These are phyloP conservation scores for Pharnaceum exiguum DNA, from an alignment of 148 eudicot genomes.

Conservation along the genomic window DNA sequence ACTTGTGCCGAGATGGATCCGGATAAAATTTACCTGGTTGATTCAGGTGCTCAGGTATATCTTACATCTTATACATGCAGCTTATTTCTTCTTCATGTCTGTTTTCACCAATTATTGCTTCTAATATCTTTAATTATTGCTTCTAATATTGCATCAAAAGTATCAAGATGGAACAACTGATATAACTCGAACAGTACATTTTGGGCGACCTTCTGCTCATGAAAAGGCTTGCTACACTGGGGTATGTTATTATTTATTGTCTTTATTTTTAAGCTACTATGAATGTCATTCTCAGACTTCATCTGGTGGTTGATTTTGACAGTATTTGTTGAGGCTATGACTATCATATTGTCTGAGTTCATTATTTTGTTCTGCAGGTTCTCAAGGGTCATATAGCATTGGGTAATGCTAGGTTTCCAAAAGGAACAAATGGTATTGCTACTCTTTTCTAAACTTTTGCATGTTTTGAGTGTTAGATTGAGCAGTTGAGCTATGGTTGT, in stretches of 20 bases:
- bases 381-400: slow-evolving; percentile 85
- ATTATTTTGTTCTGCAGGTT: slow-evolving; percentile 45
- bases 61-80: slow-evolving; percentile 11
- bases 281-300: neutral
- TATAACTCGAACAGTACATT: slow-evolving; percentile 94
- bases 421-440: slow-evolving; percentile 82
- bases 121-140: slow-evolving; percentile 3
- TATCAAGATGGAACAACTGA: slow-evolving; percentile 97
- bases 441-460: slow-evolving; percentile 2
- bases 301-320: no score
- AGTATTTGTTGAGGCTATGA: neutral
- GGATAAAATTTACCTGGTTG: slow-evolving; percentile 73
- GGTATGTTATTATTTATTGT: slow-evolving; percentile 42
- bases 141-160: slow-evolving; percentile 27
- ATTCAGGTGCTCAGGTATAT: slow-evolving; percentile 95
- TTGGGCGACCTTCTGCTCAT: slow-evolving; percentile 87
- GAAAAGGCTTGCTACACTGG: slow-evolving; percentile 91
- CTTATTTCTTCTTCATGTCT: neutral
- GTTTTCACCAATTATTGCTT: neutral
- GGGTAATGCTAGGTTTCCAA: slow-evolving; percentile 87
- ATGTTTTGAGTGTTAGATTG: neutral
- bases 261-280: neutral
- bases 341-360: neutral
- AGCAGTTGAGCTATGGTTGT: neutral
- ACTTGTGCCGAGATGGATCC: slow-evolving; percentile 92